Evolutionary conservation across 2,329 filamentous ascomycete genomes (phyloP).

Genomic region (Allantophomopsis lycopodina): DNA sequence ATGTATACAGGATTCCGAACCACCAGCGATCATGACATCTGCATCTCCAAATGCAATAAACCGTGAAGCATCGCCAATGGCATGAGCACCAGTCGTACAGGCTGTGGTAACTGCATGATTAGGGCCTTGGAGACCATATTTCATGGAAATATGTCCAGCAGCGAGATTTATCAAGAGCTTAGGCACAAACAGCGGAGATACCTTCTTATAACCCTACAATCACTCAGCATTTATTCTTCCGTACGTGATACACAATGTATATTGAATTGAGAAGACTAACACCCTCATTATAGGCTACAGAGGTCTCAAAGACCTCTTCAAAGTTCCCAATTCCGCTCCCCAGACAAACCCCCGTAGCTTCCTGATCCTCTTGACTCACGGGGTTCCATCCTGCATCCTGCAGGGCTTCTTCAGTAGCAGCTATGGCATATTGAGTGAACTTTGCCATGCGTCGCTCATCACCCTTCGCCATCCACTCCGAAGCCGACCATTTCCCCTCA

Average conservation of each 20-base stretch:
- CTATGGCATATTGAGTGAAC: slow-evolving; percentile 86
- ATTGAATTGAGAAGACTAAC: slow-evolving; percentile 26
- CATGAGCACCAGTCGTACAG: slow-evolving; percentile 91
- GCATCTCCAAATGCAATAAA: slow-evolving; percentile 88
- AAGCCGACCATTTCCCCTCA: slow-evolving; percentile 33
- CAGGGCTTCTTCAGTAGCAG: slow-evolving; percentile 75
- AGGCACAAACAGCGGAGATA: slow-evolving; percentile 88
- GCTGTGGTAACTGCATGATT: slow-evolving; percentile 90
- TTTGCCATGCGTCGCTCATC: slow-evolving; percentile 70
- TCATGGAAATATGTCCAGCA: slow-evolving; percentile 90
- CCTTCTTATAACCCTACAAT: slow-evolving; percentile 72
- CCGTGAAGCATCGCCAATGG: slow-evolving; percentile 84
- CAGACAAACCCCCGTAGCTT: slow-evolving; percentile 78
- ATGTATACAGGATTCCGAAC: slow-evolving; percentile 90
- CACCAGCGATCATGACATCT: slow-evolving; percentile 91
- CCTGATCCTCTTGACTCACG: slow-evolving; percentile 39
- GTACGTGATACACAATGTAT: neutral
- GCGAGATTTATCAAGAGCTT: slow-evolving; percentile 89
- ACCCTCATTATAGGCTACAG: slow-evolving; percentile 58
- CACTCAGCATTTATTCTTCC: slow-evolving; percentile 9
- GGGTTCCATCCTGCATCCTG: slow-evolving; percentile 62
- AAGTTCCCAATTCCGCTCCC: slow-evolving; percentile 94
- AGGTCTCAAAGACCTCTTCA: slow-evolving; percentile 78
- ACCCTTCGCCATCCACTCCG: slow-evolving; percentile 36
- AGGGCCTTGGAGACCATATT: slow-evolving; percentile 75